Evolutionary conservation across 495 filamentous ascomycete genomes (phyloP).

Genomic region (Aspergillus panamensis): DNA sequence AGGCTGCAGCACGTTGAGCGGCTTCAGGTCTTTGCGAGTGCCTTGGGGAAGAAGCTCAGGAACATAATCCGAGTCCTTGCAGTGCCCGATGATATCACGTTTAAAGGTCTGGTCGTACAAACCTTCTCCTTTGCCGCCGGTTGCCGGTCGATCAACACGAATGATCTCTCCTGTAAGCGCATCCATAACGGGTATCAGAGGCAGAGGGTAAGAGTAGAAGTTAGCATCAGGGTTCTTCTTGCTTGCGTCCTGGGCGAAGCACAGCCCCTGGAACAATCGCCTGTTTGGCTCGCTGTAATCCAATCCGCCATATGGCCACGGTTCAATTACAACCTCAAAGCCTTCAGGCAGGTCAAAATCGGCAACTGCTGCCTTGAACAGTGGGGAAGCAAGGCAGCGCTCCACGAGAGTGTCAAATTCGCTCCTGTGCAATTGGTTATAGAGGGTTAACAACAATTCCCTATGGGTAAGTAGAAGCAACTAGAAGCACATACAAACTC

Average conservation of each 20-base stretch:
- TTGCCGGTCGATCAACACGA: constrained; percentile 49
- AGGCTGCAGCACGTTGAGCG: constrained; percentile 73
- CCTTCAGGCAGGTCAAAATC: constrained; percentile 61
- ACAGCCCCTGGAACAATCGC: constrained; percentile 52
- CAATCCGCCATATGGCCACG: constrained; percentile 66
- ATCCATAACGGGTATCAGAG: constrained; percentile 74
- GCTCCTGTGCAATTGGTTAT: constrained; percentile 36
- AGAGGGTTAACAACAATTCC: background rate
- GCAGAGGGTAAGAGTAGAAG: constrained; percentile 77
- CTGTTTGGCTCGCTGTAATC: constrained; percentile 53
- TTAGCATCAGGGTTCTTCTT: constrained; percentile 51
- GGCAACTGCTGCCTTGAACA: constrained; percentile 58
- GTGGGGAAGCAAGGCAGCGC: constrained; percentile 53
- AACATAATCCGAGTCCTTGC: constrained; percentile 60
- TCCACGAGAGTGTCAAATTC: constrained; percentile 64
- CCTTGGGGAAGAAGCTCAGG: constrained; percentile 56
- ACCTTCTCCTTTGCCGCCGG: constrained; percentile 43
- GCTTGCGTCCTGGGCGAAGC: constrained; percentile 44
- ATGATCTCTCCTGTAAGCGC: constrained; percentile 63
- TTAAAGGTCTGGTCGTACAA: constrained; percentile 39
- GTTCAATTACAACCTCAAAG: constrained; percentile 64
- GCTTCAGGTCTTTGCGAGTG: constrained; percentile 70
- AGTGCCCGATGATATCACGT: constrained; percentile 50
- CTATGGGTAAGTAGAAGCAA: background rate
- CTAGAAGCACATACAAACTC: constrained; percentile 44